Percentiles rank a stretch among this genome's conserved stretches.
Evolutionary conservation across 495 filamentous ascomycete species (phyloP).

Genomic region (Chlorociboria aeruginascens): DNA sequence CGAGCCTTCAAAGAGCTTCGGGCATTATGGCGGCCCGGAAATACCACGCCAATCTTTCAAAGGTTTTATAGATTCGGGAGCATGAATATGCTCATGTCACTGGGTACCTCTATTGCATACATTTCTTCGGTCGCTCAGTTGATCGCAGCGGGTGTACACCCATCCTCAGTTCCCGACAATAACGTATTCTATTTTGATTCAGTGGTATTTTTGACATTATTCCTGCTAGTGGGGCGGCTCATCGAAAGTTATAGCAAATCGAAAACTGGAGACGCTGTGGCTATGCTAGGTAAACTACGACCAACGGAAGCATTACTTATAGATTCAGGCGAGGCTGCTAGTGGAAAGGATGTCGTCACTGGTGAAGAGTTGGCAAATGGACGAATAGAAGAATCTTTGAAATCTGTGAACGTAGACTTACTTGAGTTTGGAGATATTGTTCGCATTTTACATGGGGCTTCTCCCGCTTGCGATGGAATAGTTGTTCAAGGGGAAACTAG

Average conservation of each 20-base stretch:
- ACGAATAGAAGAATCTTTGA: slow-evolving; percentile 11
- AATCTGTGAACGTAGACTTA: slow-evolving; percentile 43
- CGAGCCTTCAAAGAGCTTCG: slow-evolving; percentile 67
- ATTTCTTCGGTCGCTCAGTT: slow-evolving; percentile 70
- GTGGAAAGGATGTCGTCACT: background rate
- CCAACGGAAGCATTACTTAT: slow-evolving; percentile 71
- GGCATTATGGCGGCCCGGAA: slow-evolving; percentile 71
- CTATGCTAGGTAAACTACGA: slow-evolving; percentile 61
- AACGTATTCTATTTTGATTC: slow-evolving; percentile 82
- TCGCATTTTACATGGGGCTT: slow-evolving; percentile 60
- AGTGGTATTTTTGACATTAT: slow-evolving; percentile 85
- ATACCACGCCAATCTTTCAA: slow-evolving; percentile 56
- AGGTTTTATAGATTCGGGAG: slow-evolving; percentile 86
- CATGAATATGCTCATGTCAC: slow-evolving; percentile 86
- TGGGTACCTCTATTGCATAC: slow-evolving; percentile 82
- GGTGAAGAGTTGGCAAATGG: background rate
- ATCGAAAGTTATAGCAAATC: slow-evolving; percentile 89
- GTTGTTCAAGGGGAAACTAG: slow-evolving; percentile 49
- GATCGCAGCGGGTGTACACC: slow-evolving; percentile 32
- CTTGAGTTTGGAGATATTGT: slow-evolving; percentile 77
- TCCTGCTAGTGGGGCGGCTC: slow-evolving; percentile 64
- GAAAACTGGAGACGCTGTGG: slow-evolving; percentile 78
- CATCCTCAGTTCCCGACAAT: slow-evolving; percentile 26
- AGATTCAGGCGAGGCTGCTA: slow-evolving; percentile 14
- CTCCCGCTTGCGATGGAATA: slow-evolving; percentile 72